phyloP scores from a whole-genome alignment of 129 eudicot species.

The Silybum marianum region DNA sequence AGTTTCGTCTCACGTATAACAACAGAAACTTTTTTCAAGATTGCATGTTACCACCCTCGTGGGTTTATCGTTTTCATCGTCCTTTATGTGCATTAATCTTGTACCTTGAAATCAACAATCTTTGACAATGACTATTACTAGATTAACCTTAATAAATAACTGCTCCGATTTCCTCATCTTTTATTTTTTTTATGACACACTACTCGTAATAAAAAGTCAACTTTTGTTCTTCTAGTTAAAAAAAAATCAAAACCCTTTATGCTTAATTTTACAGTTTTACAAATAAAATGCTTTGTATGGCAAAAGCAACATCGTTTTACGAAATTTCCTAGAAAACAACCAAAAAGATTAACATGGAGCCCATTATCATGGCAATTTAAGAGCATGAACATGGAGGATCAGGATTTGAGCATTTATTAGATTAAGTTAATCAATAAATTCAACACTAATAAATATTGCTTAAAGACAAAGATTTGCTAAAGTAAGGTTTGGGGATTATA shows the following conservation, averaged over 20 bases:
- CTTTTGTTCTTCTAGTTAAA: not conserved
- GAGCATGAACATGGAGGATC: constrained; percentile 19
- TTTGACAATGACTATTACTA: constrained; percentile 49
- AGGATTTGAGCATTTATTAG: not conserved
- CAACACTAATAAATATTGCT: constrained; percentile 30
- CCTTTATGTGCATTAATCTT: constrained; percentile 34
- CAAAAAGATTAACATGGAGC: constrained; percentile 8
- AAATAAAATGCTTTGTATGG: not conserved
- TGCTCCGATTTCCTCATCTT: constrained; percentile 13
- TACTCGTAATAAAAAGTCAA: not conserved
- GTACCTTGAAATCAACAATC: constrained; percentile 45
- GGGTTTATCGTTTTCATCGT: constrained; percentile 56
- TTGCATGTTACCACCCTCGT: constrained; percentile 88
- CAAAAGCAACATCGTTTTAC: not conserved
- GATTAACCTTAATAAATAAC: constrained; percentile 19
- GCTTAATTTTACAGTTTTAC: not conserved
- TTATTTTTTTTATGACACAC: constrained; percentile 1
- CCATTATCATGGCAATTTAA: constrained; percentile 9
- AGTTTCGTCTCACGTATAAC: constrained; percentile 33
- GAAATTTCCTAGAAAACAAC: constrained; percentile 16
- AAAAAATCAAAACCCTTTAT: not conserved
- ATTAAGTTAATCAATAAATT: constrained; percentile 22
- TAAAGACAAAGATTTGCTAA: constrained; percentile 37
- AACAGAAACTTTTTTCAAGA: constrained; percentile 32
- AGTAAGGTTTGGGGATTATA: constrained; percentile 36